Evolutionary conservation across 2,329 filamentous ascomycete genomes (phyloP).

Genomic region (Cladosporium sp.): DNA sequence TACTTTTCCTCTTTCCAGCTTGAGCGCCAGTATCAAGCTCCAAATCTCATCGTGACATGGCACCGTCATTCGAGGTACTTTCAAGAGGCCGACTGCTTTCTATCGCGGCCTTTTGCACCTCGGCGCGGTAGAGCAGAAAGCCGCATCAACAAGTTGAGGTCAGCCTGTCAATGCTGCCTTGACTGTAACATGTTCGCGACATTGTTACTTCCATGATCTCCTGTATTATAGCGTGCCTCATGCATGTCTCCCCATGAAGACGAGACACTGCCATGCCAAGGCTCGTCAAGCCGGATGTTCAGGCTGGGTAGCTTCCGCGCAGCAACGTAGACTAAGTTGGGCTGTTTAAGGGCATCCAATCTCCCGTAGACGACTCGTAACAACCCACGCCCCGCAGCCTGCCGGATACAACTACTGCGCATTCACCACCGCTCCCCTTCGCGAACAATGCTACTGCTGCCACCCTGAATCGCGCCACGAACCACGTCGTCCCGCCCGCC

Average conservation of each 20-base stretch:
- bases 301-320: slow-evolving; percentile 1
- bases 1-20: background rate
- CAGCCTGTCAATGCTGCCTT: slow-evolving; percentile 27
- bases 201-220: background rate
- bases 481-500: background rate
- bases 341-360: slow-evolving; percentile 9
- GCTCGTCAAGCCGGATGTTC: background rate
- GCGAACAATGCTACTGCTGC: slow-evolving; percentile 14
- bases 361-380: slow-evolving; percentile 15
- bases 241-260: background rate
- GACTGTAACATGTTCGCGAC: slow-evolving; percentile 34
- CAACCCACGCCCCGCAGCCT: slow-evolving; percentile 11
- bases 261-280: background rate
- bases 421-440: background rate
- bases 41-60: background rate
- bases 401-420: slow-evolving; percentile 12
- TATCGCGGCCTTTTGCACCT: slow-evolving; percentile 29
- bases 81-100: slow-evolving; percentile 25
- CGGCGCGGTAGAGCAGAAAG: slow-evolving; percentile 32
- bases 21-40: background rate
- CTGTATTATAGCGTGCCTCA: background rate
- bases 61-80: slow-evolving; percentile 20
- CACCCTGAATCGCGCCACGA: background rate
- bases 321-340: background rate
- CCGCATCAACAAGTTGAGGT: slow-evolving; percentile 36